Evolutionary conservation across 495 filamentous ascomycete species (phyloP).

Genomic region (Penicillium maclennaniae): DNA sequence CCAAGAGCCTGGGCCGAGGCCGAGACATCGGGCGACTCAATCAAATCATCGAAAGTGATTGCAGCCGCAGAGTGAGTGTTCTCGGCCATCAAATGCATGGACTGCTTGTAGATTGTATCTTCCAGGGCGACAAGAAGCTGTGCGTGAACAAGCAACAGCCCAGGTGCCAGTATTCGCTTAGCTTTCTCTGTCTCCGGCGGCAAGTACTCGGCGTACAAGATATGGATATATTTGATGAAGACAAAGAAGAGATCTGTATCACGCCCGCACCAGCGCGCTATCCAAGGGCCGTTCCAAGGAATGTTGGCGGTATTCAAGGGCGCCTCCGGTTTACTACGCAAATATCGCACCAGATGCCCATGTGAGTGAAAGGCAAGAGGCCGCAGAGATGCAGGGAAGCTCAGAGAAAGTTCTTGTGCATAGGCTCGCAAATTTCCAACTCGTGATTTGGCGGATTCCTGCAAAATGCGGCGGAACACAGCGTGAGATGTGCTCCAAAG

Average conservation of each 20-base stretch:
- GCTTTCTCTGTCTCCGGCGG: slow-evolving; percentile 62
- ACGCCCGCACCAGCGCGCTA: slow-evolving; percentile 78
- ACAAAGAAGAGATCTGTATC: slow-evolving; percentile 94
- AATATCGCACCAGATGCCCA: slow-evolving; percentile 54
- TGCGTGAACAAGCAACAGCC: slow-evolving; percentile 77
- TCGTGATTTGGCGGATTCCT: slow-evolving; percentile 55
- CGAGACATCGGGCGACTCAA: slow-evolving; percentile 65
- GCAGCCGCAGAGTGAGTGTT: slow-evolving; percentile 54
- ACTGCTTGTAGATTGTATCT: slow-evolving; percentile 73
- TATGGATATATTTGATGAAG: slow-evolving; percentile 87
- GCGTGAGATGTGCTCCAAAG: slow-evolving; percentile 71
- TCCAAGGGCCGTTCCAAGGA: slow-evolving; percentile 83
- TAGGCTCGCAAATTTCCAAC: slow-evolving; percentile 33
- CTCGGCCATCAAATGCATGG: slow-evolving; percentile 47
- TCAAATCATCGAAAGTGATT: slow-evolving; percentile 72
- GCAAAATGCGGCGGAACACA: slow-evolving; percentile 64
- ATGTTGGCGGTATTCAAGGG: slow-evolving; percentile 70
- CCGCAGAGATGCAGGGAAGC: slow-evolving; percentile 71
- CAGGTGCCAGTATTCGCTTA: slow-evolving; percentile 65
- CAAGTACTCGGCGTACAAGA: slow-evolving; percentile 76
- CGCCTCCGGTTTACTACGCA: slow-evolving; percentile 63
- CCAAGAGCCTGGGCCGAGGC: slow-evolving; percentile 64
- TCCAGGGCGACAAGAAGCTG: slow-evolving; percentile 82
- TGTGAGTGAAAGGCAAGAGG: slow-evolving; percentile 68
- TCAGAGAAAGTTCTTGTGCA: slow-evolving; percentile 55